These are phyloP conservation scores for Trichoderma orchidacearum DNA, from an alignment of 495 filamentous ascomycete species.

Conservation along the genomic window DNA sequence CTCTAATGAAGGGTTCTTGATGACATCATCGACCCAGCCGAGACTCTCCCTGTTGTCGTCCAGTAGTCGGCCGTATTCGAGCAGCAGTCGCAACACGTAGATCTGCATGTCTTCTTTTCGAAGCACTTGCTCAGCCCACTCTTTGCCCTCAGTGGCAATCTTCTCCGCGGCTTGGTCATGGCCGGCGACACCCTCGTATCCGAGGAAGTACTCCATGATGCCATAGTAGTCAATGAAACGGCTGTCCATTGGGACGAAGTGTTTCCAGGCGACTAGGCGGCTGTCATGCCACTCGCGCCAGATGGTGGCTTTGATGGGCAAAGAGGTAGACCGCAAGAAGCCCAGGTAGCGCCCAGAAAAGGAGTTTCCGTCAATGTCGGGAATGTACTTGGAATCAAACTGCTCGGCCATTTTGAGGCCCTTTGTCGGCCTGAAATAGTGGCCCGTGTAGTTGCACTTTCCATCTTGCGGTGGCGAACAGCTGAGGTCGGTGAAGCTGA, in stretches of 20 bases:
- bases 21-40: constrained; percentile 46
- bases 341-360: constrained; percentile 60
- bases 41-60: constrained; percentile 53
- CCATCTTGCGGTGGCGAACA: constrained; percentile 24
- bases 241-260: constrained; percentile 80
- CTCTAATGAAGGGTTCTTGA: constrained; percentile 3
- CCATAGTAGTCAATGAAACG: constrained; percentile 62
- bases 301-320: constrained; percentile 60
- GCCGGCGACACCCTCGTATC: constrained; percentile 26
- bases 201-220: constrained; percentile 70
- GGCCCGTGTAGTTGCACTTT: constrained; percentile 34
- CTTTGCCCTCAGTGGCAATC: constrained; percentile 48
- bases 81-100: constrained; percentile 51
- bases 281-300: constrained; percentile 69
- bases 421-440: constrained; percentile 23
- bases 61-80: constrained; percentile 56
- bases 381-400: constrained; percentile 47
- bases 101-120: constrained; percentile 60
- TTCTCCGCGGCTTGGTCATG: constrained; percentile 46
- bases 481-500: constrained; percentile 32
- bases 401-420: constrained; percentile 36
- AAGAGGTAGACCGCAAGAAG: constrained; percentile 47
- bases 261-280: constrained; percentile 54
- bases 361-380: constrained; percentile 61
- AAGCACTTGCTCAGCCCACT: constrained; percentile 57